Percentiles rank a stretch among this genome's conserved stretches.
Evolutionary conservation across 2,329 filamentous ascomycete species (phyloP).

Genomic region (Pestalotiopsis sp.): DNA sequence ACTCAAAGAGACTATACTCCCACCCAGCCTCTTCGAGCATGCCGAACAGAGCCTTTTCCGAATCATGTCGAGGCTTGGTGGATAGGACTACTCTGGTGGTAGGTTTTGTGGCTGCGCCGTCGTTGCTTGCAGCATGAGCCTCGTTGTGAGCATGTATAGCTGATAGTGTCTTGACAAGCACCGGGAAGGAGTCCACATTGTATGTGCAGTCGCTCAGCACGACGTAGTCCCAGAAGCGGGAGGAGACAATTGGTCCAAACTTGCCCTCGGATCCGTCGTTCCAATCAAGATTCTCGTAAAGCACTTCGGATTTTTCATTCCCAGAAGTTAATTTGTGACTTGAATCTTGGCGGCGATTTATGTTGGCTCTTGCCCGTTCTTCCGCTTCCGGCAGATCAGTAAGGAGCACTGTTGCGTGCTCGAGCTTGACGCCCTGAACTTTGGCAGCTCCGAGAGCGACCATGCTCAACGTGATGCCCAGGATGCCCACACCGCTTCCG

Average conservation of each 20-base stretch:
- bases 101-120: background rate
- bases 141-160: constrained; percentile 44
- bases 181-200: constrained; percentile 57
- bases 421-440: constrained; percentile 16
- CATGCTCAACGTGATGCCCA: constrained; percentile 51
- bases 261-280: constrained; percentile 47
- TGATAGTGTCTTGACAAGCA: constrained; percentile 54
- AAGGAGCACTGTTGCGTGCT: constrained; percentile 41
- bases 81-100: constrained; percentile 52
- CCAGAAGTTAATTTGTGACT: background rate
- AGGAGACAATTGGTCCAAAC: constrained; percentile 43
- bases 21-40: constrained; percentile 49
- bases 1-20: constrained; percentile 41
- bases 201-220: constrained; percentile 64
- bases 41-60: constrained; percentile 50
- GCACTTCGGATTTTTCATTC: constrained; percentile 24
- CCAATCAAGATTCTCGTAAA: constrained; percentile 61
- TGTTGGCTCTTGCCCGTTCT: constrained; percentile 49
- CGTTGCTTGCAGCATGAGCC: constrained; percentile 16
- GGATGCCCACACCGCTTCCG: constrained; percentile 57
- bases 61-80: constrained; percentile 58
- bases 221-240: constrained; percentile 51
- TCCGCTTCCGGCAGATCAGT: constrained; percentile 59
- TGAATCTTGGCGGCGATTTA: constrained; percentile 25
- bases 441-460: constrained; percentile 27